Base-by-base conservation (phyloP, 2,329 filamentous ascomycete species). In the Aspergillus uvarum region DNA sequence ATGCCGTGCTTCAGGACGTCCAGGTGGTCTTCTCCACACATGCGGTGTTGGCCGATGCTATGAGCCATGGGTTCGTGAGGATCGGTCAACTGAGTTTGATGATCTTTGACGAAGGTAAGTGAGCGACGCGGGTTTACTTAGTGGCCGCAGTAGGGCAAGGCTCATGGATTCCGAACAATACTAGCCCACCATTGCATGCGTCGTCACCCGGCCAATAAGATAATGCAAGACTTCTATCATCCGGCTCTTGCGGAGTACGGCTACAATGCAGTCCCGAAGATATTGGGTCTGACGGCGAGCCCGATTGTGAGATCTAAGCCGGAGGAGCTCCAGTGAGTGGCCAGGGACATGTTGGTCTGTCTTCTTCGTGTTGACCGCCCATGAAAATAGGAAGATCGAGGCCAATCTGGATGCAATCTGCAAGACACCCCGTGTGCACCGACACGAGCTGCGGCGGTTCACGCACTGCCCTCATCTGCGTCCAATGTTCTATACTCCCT, bases 241-340 rank as follows among this genome's bases (percentile, higher is more conserved):
- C 29, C 74, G 71, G 19, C 81, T 80, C 54, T 63, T 56, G 0
- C 63, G 58, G 64, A 61, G 12, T 60, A 61, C 2, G 80, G 79
- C 0, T 61, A 72, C 0, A 44, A 62, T 12, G 61, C 66, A n/a
- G 69, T 79, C 8, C 92, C 92, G 0, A 80, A 81, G 21, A 88
- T 96, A 29, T 79, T 96, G 5, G 92, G 92, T 0, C 79, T 96
- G 24, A 93, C 89, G 6, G 92, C 92, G 0, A 96, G 90, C 62
- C 92, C 92, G 0, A 83, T 91, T 3, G 86, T 89, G 64, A 85
- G 81, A 58, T 85, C 83, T 1, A 82, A 82, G 16, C 72, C 81
- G 1, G 75, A 78, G 1, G 82, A 82, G 38, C 79, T 94, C 14
- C 77, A 83, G 73, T 83, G 68, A 58, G 71, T 44, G 24, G 35